phyloP scores from a whole-genome alignment of 108 stramenopile species.

The Cyclotella baltica region DNA sequence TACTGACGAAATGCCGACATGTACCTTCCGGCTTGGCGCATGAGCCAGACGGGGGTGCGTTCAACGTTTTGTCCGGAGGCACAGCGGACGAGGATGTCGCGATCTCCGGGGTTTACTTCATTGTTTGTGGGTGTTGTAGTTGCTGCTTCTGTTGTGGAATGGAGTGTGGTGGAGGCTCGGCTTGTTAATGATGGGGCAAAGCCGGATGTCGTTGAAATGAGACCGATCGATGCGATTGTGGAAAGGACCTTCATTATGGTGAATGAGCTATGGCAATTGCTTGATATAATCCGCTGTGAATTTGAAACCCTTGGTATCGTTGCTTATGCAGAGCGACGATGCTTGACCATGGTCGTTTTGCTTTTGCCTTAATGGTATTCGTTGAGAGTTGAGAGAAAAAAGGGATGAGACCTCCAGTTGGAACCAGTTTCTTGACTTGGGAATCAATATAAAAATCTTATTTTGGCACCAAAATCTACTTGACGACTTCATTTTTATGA shows the following conservation, averaged over 20 bases:
- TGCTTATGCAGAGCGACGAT: too few species aligned
- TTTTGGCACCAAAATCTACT: too few species aligned
- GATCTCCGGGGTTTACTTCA: constrained; percentile 61
- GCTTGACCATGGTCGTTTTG: too few species aligned
- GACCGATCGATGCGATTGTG: neutral
- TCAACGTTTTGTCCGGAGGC: constrained; percentile 94
- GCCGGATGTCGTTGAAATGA: neutral
- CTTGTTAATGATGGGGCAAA: neutral
- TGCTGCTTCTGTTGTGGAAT: constrained; percentile 35
- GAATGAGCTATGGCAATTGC: neutral
- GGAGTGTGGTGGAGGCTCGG: constrained; percentile 20
- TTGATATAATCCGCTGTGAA: neutral
- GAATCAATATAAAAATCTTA: too few species aligned
- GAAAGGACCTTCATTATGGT: neutral
- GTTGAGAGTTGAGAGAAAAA: too few species aligned
- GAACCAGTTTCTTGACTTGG: too few species aligned
- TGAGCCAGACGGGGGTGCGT: constrained; percentile 98
- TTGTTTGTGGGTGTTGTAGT: constrained; percentile 13
- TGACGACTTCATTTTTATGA: too few species aligned
- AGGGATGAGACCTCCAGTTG: too few species aligned
- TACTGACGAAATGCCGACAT: constrained; percentile 98
- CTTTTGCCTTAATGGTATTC: too few species aligned
- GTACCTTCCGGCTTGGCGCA: constrained; percentile 99
- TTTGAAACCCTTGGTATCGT: too few species aligned
- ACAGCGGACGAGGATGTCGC: constrained; percentile 94